Evolutionary conservation across 768 basidiomycete species (phyloP).

Genomic region (Pulveroboletus sp.): DNA sequence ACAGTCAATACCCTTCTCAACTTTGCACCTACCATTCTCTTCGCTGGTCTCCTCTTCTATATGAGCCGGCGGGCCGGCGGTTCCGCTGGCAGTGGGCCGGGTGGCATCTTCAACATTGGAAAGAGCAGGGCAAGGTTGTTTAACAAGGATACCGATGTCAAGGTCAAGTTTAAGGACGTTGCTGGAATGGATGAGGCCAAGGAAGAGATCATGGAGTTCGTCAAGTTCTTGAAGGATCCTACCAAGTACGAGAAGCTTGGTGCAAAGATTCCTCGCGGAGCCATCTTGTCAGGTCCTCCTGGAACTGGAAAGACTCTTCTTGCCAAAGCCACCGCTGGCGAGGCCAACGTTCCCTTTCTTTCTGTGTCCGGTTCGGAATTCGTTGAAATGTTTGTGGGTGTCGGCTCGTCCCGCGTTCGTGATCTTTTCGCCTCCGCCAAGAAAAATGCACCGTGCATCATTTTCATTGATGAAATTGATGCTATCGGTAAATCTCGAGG

Average conservation of each 20-base stretch:
- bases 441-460: conserved; percentile 97
- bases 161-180: conserved; percentile 91
- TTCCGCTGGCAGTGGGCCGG: conserved; percentile 58
- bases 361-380: conserved; percentile 99
- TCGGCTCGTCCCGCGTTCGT: conserved; percentile 93
- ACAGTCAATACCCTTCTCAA: conserved; percentile 76
- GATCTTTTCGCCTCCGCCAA: conserved; percentile 97
- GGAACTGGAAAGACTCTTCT: conserved; percentile 98
- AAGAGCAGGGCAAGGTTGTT: conserved; percentile 93
- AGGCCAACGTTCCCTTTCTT: conserved; percentile 96
- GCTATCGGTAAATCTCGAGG: conserved; percentile 95
- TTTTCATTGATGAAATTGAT: conserved; percentile 99
- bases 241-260: conserved; percentile 91
- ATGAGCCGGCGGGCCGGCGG: conserved; percentile 69
- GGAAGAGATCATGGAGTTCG: conserved; percentile 99
- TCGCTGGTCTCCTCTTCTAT: conserved; percentile 86
- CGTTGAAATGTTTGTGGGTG: conserved; percentile 99
- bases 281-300: conserved; percentile 91
- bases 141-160: conserved; percentile 95
- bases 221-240: conserved; percentile 97
- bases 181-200: conserved; percentile 99
- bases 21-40: conserved; percentile 91
- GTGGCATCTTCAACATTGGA: conserved; percentile 95
- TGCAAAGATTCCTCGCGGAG: conserved; percentile 95
- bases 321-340: conserved; percentile 97